Conservation (phyloP, 345 rosid genomes). For the Anastatica hierochuntica region DNA sequence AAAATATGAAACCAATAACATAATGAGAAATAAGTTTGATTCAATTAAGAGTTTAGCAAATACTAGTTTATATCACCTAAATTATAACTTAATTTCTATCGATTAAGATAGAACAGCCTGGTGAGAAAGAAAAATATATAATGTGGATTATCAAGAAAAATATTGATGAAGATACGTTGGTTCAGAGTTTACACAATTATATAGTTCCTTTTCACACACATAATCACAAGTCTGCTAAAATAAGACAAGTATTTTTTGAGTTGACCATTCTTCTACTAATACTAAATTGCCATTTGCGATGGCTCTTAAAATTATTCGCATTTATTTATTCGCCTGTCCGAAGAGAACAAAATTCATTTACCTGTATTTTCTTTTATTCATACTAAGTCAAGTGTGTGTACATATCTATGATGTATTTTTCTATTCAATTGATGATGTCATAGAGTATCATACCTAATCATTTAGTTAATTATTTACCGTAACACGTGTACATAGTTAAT, state of each 20-base stretch:
- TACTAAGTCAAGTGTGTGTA: no score
- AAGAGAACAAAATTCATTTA: no score
- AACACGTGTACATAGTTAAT: not conserved
- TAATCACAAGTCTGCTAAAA: not conserved
- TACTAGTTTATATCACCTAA: not conserved
- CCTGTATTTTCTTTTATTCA: no score
- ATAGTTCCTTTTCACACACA: not conserved
- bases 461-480: not conserved
- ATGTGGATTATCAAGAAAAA: not conserved
- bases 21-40: not conserved
- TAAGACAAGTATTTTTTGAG: constrained; percentile 5
- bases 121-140: not conserved
- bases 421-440: constrained; percentile 1
- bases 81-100: not conserved
- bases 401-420: not conserved
- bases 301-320: no score
- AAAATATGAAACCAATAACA: not conserved
- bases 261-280: constrained; percentile 7
- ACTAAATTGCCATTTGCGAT: not conserved
- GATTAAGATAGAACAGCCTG: no score
- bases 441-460: not conserved
- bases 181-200: not conserved
- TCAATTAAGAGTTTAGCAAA: not conserved
- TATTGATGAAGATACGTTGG: no score
- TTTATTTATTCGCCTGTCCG: no score